Conservation (phyloP, 2,329 filamentous ascomycete species). For the Colletotrichum tofieldiae region DNA sequence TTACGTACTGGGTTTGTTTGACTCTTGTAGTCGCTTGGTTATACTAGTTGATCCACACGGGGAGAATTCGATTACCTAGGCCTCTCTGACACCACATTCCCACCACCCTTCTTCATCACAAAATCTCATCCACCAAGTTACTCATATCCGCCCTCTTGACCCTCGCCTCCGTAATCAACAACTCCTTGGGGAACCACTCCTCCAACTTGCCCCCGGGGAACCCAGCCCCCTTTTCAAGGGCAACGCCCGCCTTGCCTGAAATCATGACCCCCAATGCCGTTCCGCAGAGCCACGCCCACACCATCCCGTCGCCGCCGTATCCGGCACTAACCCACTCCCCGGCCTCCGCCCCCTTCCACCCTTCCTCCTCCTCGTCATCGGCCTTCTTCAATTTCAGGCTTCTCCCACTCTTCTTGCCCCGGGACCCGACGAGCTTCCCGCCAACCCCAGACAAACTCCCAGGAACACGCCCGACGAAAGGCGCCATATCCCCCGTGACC, state of each 20-base stretch:
- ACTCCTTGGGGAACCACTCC: slow-evolving; percentile 60
- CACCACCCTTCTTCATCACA: neutral
- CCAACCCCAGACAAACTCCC: slow-evolving; percentile 45
- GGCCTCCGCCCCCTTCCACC: slow-evolving; percentile 36
- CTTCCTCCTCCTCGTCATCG: neutral
- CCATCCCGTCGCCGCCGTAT: slow-evolving; percentile 69
- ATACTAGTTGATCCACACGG: too few species aligned
- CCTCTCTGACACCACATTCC: too few species aligned
- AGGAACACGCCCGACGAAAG: slow-evolving; percentile 65
- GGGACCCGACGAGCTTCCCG: slow-evolving; percentile 34
- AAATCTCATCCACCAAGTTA: slow-evolving; percentile 51
- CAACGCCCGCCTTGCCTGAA: slow-evolving; percentile 54
- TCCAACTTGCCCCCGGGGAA: slow-evolving; percentile 54
- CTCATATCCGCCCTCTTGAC: slow-evolving; percentile 55
- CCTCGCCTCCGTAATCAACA: slow-evolving; percentile 53
- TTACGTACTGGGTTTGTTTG: too few species aligned
- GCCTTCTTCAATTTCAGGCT: neutral
- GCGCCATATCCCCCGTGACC: slow-evolving; percentile 63
- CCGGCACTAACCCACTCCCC: slow-evolving; percentile 69
- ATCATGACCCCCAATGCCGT: slow-evolving; percentile 64
- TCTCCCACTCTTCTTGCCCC: neutral
- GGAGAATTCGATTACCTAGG: too few species aligned
- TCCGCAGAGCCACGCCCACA: slow-evolving; percentile 67
- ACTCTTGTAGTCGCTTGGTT: too few species aligned
- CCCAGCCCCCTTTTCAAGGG: slow-evolving; percentile 50